A percentile compares a stretch with the other conserved stretches of the same genome.
phyloP scores from a whole-genome alignment of 345 rosid species.

The Erysimum cheiranthoides region DNA sequence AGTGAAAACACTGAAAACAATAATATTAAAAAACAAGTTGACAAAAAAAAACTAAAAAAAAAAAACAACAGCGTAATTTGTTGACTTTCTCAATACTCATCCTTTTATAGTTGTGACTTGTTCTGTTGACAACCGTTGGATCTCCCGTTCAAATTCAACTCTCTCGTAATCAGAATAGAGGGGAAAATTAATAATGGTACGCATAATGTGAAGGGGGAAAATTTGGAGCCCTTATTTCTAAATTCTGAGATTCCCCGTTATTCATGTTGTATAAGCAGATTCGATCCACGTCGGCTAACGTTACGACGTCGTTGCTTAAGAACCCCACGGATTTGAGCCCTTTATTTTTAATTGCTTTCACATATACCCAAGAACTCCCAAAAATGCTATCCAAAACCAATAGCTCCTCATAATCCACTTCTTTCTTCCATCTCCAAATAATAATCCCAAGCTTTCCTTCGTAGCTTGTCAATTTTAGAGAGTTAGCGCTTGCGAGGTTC shows the following conservation, averaged over 20 bases:
- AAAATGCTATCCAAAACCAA: constrained; percentile 14
- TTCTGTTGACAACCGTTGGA: neutral
- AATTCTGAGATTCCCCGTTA: neutral
- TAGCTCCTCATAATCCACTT: neutral
- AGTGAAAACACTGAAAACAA: too few species aligned
- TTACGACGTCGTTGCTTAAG: constrained; percentile 5
- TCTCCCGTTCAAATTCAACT: constrained; percentile 3
- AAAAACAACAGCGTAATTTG: neutral
- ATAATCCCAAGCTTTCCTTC: constrained; percentile 22
- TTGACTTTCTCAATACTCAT: neutral
- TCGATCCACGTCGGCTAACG: neutral
- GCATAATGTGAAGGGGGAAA: neutral
- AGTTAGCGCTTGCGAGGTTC: neutral
- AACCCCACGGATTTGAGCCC: neutral
- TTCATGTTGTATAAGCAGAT: neutral
- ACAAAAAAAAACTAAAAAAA: neutral
- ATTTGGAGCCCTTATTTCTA: constrained; percentile 1
- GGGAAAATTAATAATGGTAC: neutral
- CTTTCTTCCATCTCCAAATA: neutral
- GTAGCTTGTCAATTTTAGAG: neutral
- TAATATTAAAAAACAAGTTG: too few species aligned
- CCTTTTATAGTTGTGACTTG: neutral
- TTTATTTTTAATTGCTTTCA: neutral
- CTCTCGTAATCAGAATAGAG: constrained; percentile 8
- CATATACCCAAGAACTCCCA: too few species aligned